Conservation (phyloP, 2,329 filamentous ascomycete species). For the Xylariaceae sp. region DNA sequence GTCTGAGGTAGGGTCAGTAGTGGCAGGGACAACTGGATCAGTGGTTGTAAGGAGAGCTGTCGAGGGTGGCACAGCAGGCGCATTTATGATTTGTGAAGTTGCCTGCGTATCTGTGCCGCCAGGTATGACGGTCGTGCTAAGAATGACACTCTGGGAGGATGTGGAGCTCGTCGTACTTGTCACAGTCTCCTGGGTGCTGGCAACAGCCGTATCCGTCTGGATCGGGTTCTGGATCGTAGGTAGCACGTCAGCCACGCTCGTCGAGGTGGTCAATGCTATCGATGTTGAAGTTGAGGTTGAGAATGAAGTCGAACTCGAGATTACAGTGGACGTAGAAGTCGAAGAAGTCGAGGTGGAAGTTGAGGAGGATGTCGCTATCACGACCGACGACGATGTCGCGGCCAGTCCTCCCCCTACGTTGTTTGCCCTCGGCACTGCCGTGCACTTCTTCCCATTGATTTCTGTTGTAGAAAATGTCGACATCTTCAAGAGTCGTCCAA, state of each 20-base stretch:
- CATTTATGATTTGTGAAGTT: conserved; percentile 14
- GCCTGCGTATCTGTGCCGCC: conserved; percentile 8
- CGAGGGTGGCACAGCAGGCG: conserved; percentile 2
- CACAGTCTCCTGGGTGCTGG: conserved; percentile 16
- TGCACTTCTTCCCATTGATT: conserved; percentile 48
- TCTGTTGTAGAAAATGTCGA: conserved; percentile 44
- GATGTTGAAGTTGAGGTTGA: conserved; percentile 2
- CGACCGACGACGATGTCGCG: conserved; percentile 5
- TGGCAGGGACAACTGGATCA: conserved; percentile 1
- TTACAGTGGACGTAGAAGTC: conserved; percentile 11
- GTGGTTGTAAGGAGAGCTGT: conserved; percentile 4
- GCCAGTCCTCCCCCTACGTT: conserved; percentile 13
- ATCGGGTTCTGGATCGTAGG: neutral
- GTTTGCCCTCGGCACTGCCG: conserved; percentile 41
- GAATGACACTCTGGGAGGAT: conserved; percentile 21
- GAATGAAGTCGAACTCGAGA: conserved; percentile 1
- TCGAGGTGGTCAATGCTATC: conserved; percentile 1
- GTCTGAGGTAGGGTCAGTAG: neutral
- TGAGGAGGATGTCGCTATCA: conserved; percentile 6
- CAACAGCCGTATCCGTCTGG: neutral
- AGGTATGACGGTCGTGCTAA: conserved; percentile 13
- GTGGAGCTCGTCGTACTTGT: conserved; percentile 34
- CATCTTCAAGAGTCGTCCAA: conserved; percentile 32
- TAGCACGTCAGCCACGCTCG: conserved; percentile 2
- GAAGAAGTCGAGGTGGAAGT: conserved; percentile 7